These are phyloP conservation scores for Cadophora sp. DNA, from an alignment of 2,329 filamentous ascomycete species.

Conservation along the genomic window DNA sequence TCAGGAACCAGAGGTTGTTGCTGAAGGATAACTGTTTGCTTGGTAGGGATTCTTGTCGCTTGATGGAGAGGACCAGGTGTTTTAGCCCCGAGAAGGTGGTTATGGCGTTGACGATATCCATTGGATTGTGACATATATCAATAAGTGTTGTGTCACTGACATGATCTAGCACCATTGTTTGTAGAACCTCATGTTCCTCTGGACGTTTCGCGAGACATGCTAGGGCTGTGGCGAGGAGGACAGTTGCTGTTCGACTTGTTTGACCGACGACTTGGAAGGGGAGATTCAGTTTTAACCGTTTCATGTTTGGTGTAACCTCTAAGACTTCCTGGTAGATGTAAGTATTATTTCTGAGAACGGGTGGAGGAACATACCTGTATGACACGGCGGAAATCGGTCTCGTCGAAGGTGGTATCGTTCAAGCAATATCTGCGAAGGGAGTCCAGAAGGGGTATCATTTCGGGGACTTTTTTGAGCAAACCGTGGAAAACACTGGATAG, in stretches of 20 bases:
- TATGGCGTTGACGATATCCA: constrained; percentile 58
- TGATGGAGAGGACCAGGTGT: constrained; percentile 55
- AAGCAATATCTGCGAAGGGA: constrained; percentile 57
- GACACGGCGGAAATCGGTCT: constrained; percentile 53
- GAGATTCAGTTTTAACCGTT: constrained; percentile 57
- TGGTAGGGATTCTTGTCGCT: constrained; percentile 51
- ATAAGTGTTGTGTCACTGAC: constrained; percentile 56
- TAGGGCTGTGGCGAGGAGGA: constrained; percentile 60
- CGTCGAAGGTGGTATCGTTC: constrained; percentile 56
- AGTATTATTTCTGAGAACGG: constrained; percentile 5
- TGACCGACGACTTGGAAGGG: constrained; percentile 58
- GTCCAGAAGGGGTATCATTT: constrained; percentile 54
- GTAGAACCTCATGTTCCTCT: constrained; percentile 52
- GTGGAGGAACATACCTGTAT: constrained; percentile 43
- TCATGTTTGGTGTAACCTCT: constrained; percentile 52
- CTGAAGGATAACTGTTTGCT: constrained; percentile 50
- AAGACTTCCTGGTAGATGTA: constrained; percentile 46
- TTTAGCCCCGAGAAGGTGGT: constrained; percentile 50
- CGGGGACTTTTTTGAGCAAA: constrained; percentile 48
- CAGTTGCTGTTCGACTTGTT: constrained; percentile 55
- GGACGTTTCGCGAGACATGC: constrained; percentile 55
- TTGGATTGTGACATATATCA: constrained; percentile 58
- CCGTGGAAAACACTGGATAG: constrained; percentile 54
- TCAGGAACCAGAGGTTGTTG: constrained; percentile 57
- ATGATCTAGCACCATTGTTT: constrained; percentile 58